phyloP scores from a whole-genome alignment of 257 asterid genomes.

The Pogostemon cablin region DNA sequence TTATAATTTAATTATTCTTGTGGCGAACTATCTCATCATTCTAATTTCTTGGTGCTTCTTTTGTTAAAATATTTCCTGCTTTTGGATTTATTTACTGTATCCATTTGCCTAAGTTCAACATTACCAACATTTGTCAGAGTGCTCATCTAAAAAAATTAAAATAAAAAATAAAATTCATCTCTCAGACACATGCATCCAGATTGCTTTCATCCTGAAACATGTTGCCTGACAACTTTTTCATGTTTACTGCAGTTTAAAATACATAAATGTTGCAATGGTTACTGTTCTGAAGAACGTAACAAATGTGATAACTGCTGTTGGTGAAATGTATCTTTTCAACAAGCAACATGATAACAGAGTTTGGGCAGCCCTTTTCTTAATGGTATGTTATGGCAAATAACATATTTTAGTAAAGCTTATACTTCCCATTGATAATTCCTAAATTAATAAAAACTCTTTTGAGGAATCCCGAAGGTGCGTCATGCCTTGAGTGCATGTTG shows the following conservation, averaged over 20 bases:
- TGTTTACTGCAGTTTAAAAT: conserved; percentile 65
- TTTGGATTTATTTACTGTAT: conserved; percentile 10
- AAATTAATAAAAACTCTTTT: not conserved
- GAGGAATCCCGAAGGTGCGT: not conserved
- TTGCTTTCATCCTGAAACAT: conserved; percentile 1
- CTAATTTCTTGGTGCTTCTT: not conserved
- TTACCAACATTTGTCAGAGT: not conserved
- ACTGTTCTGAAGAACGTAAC: conserved; percentile 98
- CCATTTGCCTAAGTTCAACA: not conserved
- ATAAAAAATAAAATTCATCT: too few relatives aligned
- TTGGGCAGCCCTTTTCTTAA: conserved; percentile 95
- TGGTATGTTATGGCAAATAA: conserved; percentile 54
- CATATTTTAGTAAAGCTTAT: not conserved
- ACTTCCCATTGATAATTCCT: conserved; percentile 1
- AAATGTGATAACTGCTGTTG: conserved; percentile 94
- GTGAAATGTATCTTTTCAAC: conserved; percentile 91
- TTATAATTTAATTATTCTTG: not conserved
- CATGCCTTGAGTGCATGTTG: conserved; percentile 1
- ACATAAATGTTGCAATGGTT: conserved; percentile 97
- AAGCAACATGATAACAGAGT: conserved; percentile 91
- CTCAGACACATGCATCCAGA: too few relatives aligned
- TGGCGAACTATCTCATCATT: not conserved
- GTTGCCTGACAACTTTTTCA: conserved; percentile 15
- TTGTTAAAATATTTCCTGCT: conserved; percentile 11
- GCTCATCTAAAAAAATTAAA: too few relatives aligned